Evolutionary conservation across 139 green algal species (phyloP), one percentile per base, ranked within the genome.

Genomic region (Mesotaenium endlicherianum): DNA sequence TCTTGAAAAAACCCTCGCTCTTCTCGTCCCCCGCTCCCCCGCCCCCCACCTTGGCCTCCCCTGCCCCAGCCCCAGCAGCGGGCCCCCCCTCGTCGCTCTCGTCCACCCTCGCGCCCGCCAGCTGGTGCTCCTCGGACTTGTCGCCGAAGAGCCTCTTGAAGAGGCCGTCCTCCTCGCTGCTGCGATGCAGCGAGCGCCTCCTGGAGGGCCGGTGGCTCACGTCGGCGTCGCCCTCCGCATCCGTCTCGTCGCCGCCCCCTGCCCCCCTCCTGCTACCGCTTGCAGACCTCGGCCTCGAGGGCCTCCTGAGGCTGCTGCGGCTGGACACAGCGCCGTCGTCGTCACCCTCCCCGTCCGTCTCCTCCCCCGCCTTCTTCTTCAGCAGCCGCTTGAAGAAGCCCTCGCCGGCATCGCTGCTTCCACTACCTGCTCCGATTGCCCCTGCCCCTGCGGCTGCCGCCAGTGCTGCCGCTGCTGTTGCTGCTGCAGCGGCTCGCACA

Each of bases 81-180:
- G 26, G 26, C 47, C 70, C 70, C 42, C 70, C 47, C 47, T 70
- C 44, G 11, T 34, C 70, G 39, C 5, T 79, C 47, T 79, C 45
- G 6, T 76, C 6, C 47, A 34, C 47, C 70, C 45, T 64, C 67
- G 26, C 53, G 26, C 26, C 53, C 53, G 26, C 53, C 20, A 26
- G 53, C 53, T n/a, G 26, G 53, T 64, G 26, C 53, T 64, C 53
- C 53, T 64, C 53, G 26, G 53, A 20, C 11, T 76, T 79, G 57
- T 20, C 50, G 16, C 60, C 31, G 50, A 82, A 75, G 43, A 82
- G 14, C 58, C 75, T 30, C 75, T 34, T 81, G n/a, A 82, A 82
- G 43, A 82, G 70, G 58, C 75, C 70, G 55, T 82, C 59, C 34
- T 78, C 70, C 45, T 78, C 40, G 20, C 70, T 59, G 14, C 49